Evolutionary conservation across 2,329 filamentous ascomycete species (phyloP), one percentile per base, ranked within the genome.

Genomic region (Cercospora berteroae): DNA sequence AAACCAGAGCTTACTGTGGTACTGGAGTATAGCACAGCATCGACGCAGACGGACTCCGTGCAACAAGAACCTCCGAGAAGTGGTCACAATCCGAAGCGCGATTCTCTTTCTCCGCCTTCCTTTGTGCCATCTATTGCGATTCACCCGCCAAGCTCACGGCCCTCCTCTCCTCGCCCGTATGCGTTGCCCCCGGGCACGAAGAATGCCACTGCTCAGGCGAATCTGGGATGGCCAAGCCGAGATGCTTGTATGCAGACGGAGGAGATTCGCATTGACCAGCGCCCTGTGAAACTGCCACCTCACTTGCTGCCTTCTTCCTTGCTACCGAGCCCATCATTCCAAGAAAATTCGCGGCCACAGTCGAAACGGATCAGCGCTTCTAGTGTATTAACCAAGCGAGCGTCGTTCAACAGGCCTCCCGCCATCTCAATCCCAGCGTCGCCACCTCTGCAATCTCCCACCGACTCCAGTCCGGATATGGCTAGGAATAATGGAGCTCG

Each of bases 131-230:
- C 89, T 74, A 99, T 99, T 76, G 91, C 92, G 65, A 92, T 99
- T 61, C 91, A 96, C 73, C 95, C 95, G 33, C 94, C 95, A 0
- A 88, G 86, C 3, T 96, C 93, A 64, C 87, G 91, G 58, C 93
- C 94, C n/a, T 84, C 89, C 4, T 93, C 93, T 2, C 93, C 93
- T 1, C 87, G 86, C 58, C 87, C 90, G 71, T 89, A 90, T 61
- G 86, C 96, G 64, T 89, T 96, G 31, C 93, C 93, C 63, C 89
- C 94, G 65, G 88, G 88, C 69, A 90, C 88, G 6, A 97, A 93
- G 78, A 93, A 93, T 79, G 88, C 90, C 70, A 89, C 88, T 18
- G 94, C 90, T 74, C 95, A 99, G 79, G 93, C 93, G 27, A 84
- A 85, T 42, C 82, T 88, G 59, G 78, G 82, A 9, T 77, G 79